Evolutionary conservation across 177 flowering plant species (phyloP).

Genomic region (Vitis hybrid): DNA sequence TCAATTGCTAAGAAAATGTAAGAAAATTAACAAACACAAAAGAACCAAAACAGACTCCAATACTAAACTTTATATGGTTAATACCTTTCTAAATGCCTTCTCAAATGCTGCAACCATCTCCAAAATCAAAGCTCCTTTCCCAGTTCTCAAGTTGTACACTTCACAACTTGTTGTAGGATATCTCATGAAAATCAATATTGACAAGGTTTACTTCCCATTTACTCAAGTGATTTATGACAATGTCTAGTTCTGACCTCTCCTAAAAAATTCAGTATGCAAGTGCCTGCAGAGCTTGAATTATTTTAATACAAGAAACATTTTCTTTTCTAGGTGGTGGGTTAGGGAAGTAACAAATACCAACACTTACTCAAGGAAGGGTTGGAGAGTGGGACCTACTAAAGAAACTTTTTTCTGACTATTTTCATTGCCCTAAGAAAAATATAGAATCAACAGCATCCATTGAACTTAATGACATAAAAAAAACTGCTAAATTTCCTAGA

Average conservation of each 20-base stretch:
- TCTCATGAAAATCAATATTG: too few species aligned
- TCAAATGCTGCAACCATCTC: too few species aligned
- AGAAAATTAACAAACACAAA: too few species aligned
- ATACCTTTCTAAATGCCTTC: too few species aligned
- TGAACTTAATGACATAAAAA: slow-evolving; percentile 1
- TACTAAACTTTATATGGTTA: too few species aligned
- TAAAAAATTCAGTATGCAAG: slow-evolving; percentile 72
- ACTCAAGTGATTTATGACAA: too few species aligned
- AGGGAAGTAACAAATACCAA: background rate
- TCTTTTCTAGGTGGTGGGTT: background rate
- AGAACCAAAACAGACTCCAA: too few species aligned
- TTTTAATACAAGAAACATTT: slow-evolving; percentile 8
- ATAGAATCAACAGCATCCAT: slow-evolving; percentile 7
- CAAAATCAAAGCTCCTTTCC: too few species aligned
- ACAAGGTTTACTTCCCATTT: too few species aligned
- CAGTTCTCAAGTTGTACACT: too few species aligned
- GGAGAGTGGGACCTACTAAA: slow-evolving; percentile 61
- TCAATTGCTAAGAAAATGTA: too few species aligned
- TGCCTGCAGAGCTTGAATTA: slow-evolving; percentile 53
- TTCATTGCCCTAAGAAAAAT: slow-evolving; percentile 62
- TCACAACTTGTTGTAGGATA: too few species aligned
- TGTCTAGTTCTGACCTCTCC: background rate
- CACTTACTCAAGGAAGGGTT: slow-evolving; percentile 89
- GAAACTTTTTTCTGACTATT: slow-evolving; percentile 68
- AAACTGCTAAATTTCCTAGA: background rate